Evolutionary conservation across 805 yeast species (phyloP).

Genomic region (Wickerhamiella spandovensis): DNA sequence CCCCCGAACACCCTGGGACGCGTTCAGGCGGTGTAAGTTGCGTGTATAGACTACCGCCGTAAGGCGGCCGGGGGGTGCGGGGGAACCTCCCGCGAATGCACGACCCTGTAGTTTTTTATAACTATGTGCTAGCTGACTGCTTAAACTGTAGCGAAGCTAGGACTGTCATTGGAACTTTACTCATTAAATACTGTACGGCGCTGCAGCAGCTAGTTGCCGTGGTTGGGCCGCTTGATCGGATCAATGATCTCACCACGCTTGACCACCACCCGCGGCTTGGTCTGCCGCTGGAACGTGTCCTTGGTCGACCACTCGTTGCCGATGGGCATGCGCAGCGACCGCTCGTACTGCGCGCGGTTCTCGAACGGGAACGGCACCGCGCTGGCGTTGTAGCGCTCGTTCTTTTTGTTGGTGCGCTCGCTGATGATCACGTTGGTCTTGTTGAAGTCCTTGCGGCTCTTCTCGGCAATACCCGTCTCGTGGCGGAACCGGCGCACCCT

Average conservation of each 20-base stretch:
- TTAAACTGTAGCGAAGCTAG: too few relatives aligned
- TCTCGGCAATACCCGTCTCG: constrained; percentile 62
- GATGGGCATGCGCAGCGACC: constrained; percentile 86
- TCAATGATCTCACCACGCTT: constrained; percentile 84
- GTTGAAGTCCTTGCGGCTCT: constrained; percentile 66
- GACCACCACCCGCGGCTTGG: constrained; percentile 77
- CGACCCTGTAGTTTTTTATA: too few relatives aligned
- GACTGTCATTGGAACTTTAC: too few relatives aligned
- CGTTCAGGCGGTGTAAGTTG: too few relatives aligned
- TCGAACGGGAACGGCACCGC: constrained; percentile 95
- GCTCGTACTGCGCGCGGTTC: constrained; percentile 85
- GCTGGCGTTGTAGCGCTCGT: constrained; percentile 69
- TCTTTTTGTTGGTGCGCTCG: constrained; percentile 75
- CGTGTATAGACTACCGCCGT: too few relatives aligned
- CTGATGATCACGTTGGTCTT: constrained; percentile 76
- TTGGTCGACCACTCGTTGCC: constrained; percentile 95
- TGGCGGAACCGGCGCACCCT: constrained; percentile 54
- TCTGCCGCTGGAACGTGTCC: constrained; percentile 71
- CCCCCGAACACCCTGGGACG: too few relatives aligned
- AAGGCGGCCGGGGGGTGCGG: too few relatives aligned
- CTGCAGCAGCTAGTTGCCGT: background rate
- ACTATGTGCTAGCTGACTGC: too few relatives aligned
- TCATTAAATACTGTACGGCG: background rate
- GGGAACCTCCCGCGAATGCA: too few relatives aligned
- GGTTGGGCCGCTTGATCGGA: constrained; percentile 48